A percentile compares a stretch with the other conserved stretches of the same genome.
phyloP scores from a whole-genome alignment of 2,329 filamentous ascomycete species.

The Chrysoporthe deuterocubensis region DNA sequence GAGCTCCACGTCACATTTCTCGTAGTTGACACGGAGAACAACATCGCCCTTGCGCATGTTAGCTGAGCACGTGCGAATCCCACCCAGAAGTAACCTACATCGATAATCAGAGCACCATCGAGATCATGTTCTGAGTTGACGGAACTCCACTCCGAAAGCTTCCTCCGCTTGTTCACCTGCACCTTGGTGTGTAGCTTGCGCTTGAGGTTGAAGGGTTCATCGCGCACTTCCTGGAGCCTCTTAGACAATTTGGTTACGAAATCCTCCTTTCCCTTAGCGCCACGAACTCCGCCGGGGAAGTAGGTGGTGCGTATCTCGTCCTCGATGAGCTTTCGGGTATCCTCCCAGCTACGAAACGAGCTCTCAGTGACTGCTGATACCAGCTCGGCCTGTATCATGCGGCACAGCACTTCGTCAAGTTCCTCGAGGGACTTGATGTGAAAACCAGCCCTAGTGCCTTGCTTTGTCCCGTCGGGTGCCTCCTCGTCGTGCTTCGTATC shows the following conservation, averaged over 20 bases:
- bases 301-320: slow-evolving; percentile 61
- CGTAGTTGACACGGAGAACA: slow-evolving; percentile 79
- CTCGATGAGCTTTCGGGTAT: slow-evolving; percentile 64
- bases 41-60: slow-evolving; percentile 50
- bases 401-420: slow-evolving; percentile 54
- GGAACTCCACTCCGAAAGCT: slow-evolving; percentile 32
- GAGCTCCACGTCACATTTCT: slow-evolving; percentile 81
- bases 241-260: slow-evolving; percentile 60
- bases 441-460: slow-evolving; percentile 34
- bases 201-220: slow-evolving; percentile 56
- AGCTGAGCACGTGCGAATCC: slow-evolving; percentile 6
- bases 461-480: slow-evolving; percentile 41
- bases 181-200: slow-evolving; percentile 48
- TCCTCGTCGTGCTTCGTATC: slow-evolving; percentile 39
- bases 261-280: slow-evolving; percentile 68
- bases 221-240: slow-evolving; percentile 57
- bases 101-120: slow-evolving; percentile 47
- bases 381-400: slow-evolving; percentile 67
- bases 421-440: slow-evolving; percentile 51
- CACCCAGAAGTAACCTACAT: slow-evolving; percentile 47
- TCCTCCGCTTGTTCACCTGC: slow-evolving; percentile 26
- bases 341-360: slow-evolving; percentile 65
- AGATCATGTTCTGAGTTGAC: slow-evolving; percentile 44
- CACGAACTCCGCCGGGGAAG: slow-evolving; percentile 59
- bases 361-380: slow-evolving; percentile 64